A percentile compares a stretch with the other conserved stretches of the same genome.
Evolutionary conservation across 768 basidiomycete species (phyloP).

Genomic region (Coprinopsis sp.): DNA sequence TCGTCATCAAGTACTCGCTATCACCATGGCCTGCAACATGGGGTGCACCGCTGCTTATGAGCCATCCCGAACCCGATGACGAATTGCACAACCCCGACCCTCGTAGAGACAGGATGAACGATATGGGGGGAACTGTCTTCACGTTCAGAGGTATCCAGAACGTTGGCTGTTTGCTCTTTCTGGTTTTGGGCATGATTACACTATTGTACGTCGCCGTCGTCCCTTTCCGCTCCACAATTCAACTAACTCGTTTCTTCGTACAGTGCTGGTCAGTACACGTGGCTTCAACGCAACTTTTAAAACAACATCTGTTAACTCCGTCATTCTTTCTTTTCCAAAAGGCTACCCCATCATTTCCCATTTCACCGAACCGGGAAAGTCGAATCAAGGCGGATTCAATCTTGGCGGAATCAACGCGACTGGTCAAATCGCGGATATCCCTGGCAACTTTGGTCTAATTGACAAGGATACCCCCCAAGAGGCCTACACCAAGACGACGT

Average conservation of each 20-base stretch:
- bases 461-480: constrained; percentile 66
- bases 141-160: constrained; percentile 60
- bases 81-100: constrained; percentile 61
- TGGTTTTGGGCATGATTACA: constrained; percentile 38
- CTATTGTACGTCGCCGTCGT: constrained; percentile 45
- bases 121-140: constrained; percentile 51
- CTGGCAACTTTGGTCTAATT: constrained; percentile 58
- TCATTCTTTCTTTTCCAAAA: constrained; percentile 1
- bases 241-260: constrained; percentile 5
- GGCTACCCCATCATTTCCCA: constrained; percentile 8
- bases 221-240: background rate
- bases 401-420: constrained; percentile 67
- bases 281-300: no score
- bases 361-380: constrained; percentile 19
- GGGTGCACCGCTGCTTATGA: constrained; percentile 34
- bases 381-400: constrained; percentile 53
- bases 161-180: constrained; percentile 56
- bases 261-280: constrained; percentile 39
- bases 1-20: constrained; percentile 33
- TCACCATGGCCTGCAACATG: constrained; percentile 46
- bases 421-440: constrained; percentile 57
- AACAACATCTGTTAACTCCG: background rate
- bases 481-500: constrained; percentile 46
- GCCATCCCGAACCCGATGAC: constrained; percentile 54
- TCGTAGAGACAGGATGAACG: constrained; percentile 42